Evolutionary conservation across 2,329 filamentous ascomycete species (phyloP).

Genomic region (Trichophyton rubrum): DNA sequence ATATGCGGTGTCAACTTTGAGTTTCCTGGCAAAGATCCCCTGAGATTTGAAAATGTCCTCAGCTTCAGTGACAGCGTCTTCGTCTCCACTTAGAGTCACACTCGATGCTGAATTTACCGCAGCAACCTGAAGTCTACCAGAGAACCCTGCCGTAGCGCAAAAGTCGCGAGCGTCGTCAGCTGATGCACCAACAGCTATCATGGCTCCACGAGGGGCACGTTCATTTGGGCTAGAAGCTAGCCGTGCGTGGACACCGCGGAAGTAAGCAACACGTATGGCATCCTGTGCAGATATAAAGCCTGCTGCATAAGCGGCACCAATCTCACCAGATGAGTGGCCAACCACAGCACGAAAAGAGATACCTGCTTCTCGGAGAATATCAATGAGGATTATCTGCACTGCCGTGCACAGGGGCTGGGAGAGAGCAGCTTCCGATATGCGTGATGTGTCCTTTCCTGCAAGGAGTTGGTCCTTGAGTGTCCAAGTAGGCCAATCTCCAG

Average conservation of each 20-base stretch:
- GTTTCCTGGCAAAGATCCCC: conserved; percentile 27
- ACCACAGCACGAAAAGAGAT: conserved; percentile 28
- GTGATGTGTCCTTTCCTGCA: background rate
- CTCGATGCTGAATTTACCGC: conserved; percentile 31
- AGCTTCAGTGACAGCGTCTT: conserved; percentile 22
- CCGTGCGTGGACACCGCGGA: conserved; percentile 29
- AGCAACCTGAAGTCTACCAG: conserved; percentile 22
- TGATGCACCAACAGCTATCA: conserved; percentile 37
- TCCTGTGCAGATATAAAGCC: conserved; percentile 31
- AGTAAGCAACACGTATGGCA: conserved; percentile 36
- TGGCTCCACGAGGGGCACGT: conserved; percentile 26
- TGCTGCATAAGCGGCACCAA: conserved; percentile 39
- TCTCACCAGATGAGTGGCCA: conserved; percentile 40
- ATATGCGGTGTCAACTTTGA: conserved; percentile 35
- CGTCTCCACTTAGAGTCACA: conserved; percentile 36
- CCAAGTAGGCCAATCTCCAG: background rate
- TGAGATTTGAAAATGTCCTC: conserved; percentile 22
- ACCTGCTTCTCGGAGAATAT: conserved; percentile 15
- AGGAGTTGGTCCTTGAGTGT: conserved; percentile 32
- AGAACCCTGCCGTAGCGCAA: conserved; percentile 17
- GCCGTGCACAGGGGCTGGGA: conserved; percentile 15
- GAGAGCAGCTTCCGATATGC: conserved; percentile 1
- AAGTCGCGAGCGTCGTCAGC: conserved; percentile 26
- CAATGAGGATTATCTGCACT: conserved; percentile 12
- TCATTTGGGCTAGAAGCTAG: conserved; percentile 7